Conservation (phyloP, 192 early-diverging fungal genomes). For the Coemansia sp. region DNA sequence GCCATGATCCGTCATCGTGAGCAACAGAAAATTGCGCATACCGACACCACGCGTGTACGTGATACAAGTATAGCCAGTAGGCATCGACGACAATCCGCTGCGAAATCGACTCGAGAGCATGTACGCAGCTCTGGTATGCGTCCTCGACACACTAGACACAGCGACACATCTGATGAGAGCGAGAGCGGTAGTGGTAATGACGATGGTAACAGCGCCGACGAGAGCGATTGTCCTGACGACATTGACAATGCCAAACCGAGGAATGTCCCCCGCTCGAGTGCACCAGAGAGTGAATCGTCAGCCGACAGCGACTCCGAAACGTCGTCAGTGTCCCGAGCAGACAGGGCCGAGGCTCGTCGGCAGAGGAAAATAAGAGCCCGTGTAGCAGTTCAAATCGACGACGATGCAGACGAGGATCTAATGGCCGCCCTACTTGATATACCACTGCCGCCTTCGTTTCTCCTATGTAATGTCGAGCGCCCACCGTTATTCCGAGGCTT, state of each 20-base stretch:
- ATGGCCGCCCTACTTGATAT: conserved; percentile 60
- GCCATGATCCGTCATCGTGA: conserved; percentile 27
- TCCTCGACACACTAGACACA: not conserved
- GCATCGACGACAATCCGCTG: conserved; percentile 5
- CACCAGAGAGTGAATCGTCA: not conserved
- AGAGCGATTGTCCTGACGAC: not conserved
- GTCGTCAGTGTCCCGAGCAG: conserved; percentile 38
- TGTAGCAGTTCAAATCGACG: conserved; percentile 77
- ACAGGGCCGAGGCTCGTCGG: conserved; percentile 13
- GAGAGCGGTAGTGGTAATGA: not conserved
- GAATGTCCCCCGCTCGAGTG: not conserved
- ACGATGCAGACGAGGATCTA: conserved; percentile 77
- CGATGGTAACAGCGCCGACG: not conserved
- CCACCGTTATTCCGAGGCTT: conserved; percentile 21
- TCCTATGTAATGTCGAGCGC: conserved; percentile 58
- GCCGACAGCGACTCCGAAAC: conserved; percentile 24
- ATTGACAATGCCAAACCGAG: not conserved
- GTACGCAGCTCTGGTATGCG: not conserved
- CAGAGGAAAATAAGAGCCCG: conserved; percentile 21
- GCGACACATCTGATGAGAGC: not conserved
- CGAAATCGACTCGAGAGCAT: conserved; percentile 14
- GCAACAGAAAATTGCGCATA: conserved; percentile 26
- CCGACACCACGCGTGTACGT: not conserved
- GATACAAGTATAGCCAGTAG: not conserved
- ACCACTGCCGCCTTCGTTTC: conserved; percentile 62